Conservation (phyloP, 306 rosid species). For the Vicia sativa region DNA sequence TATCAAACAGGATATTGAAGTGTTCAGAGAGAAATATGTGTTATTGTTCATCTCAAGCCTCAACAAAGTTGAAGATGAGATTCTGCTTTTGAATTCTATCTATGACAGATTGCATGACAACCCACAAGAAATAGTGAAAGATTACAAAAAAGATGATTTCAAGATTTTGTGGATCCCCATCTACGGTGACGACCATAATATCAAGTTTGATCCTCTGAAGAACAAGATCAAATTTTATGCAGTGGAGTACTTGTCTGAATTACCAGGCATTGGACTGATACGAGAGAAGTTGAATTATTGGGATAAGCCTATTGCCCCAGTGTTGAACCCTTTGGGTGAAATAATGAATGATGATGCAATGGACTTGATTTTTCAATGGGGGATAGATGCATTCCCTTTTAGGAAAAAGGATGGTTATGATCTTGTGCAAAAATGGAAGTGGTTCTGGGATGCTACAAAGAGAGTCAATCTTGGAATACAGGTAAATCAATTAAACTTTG, state of each 20-base stretch:
- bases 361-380: conserved; percentile 44
- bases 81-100: conserved; percentile 41
- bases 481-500: conserved; percentile 16
- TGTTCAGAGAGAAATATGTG: conserved; percentile 33
- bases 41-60: conserved; percentile 43
- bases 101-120: conserved; percentile 34
- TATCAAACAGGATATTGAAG: conserved; percentile 39
- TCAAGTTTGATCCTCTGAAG: background rate
- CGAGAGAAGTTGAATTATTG: conserved; percentile 31
- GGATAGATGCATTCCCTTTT: conserved; percentile 44
- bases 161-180: conserved; percentile 42
- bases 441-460: conserved; percentile 47
- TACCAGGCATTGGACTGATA: conserved; percentile 30
- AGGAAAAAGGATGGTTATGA: conserved; percentile 39
- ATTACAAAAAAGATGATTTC: conserved; percentile 43
- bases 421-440: conserved; percentile 40
- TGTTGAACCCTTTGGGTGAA: conserved; percentile 19
- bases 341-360: conserved; percentile 40
- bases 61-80: conserved; percentile 42
- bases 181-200: background rate
- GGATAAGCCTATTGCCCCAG: conserved; percentile 36
- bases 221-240: conserved; percentile 38
- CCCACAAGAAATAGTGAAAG: conserved; percentile 27
- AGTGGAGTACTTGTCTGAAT: conserved; percentile 25
- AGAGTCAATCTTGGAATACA: conserved; percentile 42